phyloP scores from a whole-genome alignment of 1,284 basidiomycete species.

The Sporisorium graminicola region DNA sequence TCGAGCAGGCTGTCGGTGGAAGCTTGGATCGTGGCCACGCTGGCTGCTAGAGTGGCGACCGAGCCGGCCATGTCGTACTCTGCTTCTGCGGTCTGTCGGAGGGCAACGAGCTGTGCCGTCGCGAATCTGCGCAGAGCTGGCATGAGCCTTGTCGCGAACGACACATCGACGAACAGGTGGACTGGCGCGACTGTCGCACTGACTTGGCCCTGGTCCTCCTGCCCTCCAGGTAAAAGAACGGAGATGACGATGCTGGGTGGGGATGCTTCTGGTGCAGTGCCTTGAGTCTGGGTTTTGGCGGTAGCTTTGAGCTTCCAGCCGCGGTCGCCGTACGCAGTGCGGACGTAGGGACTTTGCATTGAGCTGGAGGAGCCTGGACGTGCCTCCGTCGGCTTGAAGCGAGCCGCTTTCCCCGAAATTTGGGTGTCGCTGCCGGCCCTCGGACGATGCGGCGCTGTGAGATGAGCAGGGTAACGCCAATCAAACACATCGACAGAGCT shows the following conservation, averaged over 20 bases:
- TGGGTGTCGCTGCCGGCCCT: neutral
- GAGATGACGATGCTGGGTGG: slow-evolving; percentile 7
- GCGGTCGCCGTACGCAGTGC: slow-evolving; percentile 44
- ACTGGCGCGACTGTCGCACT: slow-evolving; percentile 32
- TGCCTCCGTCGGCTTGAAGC: slow-evolving; percentile 22
- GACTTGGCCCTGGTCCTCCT: slow-evolving; percentile 12
- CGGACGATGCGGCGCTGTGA: neutral
- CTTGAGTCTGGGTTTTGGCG: slow-evolving; percentile 5
- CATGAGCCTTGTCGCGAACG: slow-evolving; percentile 43
- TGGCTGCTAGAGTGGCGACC: slow-evolving; percentile 40
- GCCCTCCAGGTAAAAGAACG: neutral
- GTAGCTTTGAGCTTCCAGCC: slow-evolving; percentile 53
- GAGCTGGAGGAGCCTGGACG: slow-evolving; percentile 13
- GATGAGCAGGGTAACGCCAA: slow-evolving; percentile 37
- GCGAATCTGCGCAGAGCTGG: slow-evolving; percentile 41
- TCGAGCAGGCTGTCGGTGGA: slow-evolving; percentile 23
- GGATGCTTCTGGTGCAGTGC: neutral
- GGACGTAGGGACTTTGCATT: slow-evolving; percentile 26
- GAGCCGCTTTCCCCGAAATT: slow-evolving; percentile 15
- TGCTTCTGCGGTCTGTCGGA: slow-evolving; percentile 1
- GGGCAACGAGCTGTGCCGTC: slow-evolving; percentile 20
- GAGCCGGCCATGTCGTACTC: slow-evolving; percentile 24
- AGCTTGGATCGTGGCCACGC: slow-evolving; percentile 31
- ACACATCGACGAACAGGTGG: slow-evolving; percentile 55
- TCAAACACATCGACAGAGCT: slow-evolving; percentile 47